Base-by-base conservation (phyloP, 2,329 filamentous ascomycete genomes). In the Dothidotthia symphoricarpi region DNA sequence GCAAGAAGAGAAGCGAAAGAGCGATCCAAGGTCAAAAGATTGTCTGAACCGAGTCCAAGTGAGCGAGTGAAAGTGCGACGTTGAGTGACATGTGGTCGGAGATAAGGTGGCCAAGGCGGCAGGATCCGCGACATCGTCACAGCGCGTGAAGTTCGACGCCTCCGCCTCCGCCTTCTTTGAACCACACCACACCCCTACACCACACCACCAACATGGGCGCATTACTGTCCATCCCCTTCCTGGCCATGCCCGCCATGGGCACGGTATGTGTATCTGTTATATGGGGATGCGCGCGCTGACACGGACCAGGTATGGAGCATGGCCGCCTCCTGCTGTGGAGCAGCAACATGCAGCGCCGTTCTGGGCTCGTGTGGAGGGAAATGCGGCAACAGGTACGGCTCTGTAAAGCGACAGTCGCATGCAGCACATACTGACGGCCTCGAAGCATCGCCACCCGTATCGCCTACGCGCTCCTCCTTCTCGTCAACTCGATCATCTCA, bases 401-500 rank as follows among this genome's bases (percentile, higher is more conserved):
- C 4, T n/a, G 13, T 4, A 8, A 6, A 3, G 14, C 9, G 31
- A n/a, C n/a, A n/a, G n/a, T n/a, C n/a, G n/a, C n/a, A n/a, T n/a
- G n/a, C n/a, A n/a, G n/a, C n/a, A n/a, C n/a, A n/a, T 38, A 33
- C 45, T 50, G 42, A 57, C 32, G 22, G 14, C 33, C 31, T 25
- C 28, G 28, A 54, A 94, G 89, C 71, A 90, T 97, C 72, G 90
- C 90, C 39, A 98, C 93, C 53, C 88, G 93, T 74, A 94, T 97
- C 72, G 91, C 87, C 61, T 96, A 95, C 67, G 90, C 93, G 49
- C 81, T 97, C 61, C 85, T 98, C 47, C 86, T 98, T 38, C 82
- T 98, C 52, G 72, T 97, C 69, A 98, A 98, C 77, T 96, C 91
- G 42, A 95, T 97, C 50, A 68, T 97, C 34, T 91, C 93, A 24